phyloP scores from a whole-genome alignment of 129 eudicot genomes.

The Chrysanthemum lavandulifolium region DNA sequence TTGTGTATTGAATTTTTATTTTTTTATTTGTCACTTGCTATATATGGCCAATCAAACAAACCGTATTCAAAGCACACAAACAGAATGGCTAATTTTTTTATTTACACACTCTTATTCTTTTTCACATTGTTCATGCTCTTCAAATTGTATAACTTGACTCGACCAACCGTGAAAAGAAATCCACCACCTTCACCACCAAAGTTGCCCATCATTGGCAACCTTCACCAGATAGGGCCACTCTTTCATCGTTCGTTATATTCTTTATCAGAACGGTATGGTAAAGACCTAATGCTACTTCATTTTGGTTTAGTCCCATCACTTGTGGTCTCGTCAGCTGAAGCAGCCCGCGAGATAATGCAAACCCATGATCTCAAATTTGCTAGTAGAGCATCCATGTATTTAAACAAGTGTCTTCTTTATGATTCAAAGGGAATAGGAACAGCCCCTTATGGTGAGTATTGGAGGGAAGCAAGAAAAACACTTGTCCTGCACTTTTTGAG shows the following conservation, averaged over 20 bases:
- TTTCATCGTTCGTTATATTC: slow-evolving; percentile 51
- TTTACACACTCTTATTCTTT: slow-evolving; percentile 9
- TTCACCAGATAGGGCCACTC: slow-evolving; percentile 50
- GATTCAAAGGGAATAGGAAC: slow-evolving; percentile 37
- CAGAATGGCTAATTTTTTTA: background rate
- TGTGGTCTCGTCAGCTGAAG: slow-evolving; percentile 49
- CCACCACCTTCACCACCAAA: slow-evolving; percentile 72
- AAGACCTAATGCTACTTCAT: slow-evolving; percentile 52
- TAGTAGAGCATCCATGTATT: slow-evolving; percentile 32
- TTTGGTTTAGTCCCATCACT: slow-evolving; percentile 51
- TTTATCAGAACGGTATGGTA: slow-evolving; percentile 43
- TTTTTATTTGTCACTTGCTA: too few species aligned
- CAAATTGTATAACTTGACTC: slow-evolving; percentile 14
- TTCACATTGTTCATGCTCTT: slow-evolving; percentile 23
- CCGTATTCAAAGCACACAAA: too few species aligned
- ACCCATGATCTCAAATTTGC: slow-evolving; percentile 55
- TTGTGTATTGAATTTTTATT: too few species aligned
- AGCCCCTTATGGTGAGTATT: slow-evolving; percentile 57
- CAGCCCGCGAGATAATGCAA: slow-evolving; percentile 59
- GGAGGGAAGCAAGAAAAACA: too few species aligned
- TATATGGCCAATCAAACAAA: too few species aligned
- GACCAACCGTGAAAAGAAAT: slow-evolving; percentile 8
- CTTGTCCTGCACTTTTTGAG: too few species aligned
- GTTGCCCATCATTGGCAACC: slow-evolving; percentile 65
- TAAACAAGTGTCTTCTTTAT: slow-evolving; percentile 35